Base-by-base conservation (phyloP, 2,329 filamentous ascomycete genomes). In the Gliomastix tumulicola region DNA sequence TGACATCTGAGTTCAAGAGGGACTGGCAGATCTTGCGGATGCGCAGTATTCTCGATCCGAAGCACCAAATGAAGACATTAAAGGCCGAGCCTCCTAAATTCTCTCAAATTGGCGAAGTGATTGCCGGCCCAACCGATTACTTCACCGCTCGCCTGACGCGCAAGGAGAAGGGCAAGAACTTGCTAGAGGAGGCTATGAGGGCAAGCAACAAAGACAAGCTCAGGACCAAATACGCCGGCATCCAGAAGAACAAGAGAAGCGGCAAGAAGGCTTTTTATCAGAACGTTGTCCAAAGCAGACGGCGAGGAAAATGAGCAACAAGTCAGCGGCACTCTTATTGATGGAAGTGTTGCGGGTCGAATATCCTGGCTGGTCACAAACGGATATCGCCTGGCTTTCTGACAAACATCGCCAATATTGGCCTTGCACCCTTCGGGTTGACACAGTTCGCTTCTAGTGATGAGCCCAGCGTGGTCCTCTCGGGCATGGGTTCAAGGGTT, bases 211-310 rank as follows among this genome's bases (percentile, higher is more conserved):
- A 79, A 18, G 66, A 72, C 41, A 84, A 85, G 49, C 92, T 96
- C 66, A 88, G 85, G 69, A 75, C 71, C 52, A 96, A 94, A 62
- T 97, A 95, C 60, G 72, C 76, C 39, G 82, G 90, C 40, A 87
- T 97, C 34, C 88, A 96, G 56, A 71, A 71, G 35, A 73, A 74
- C 43, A 97, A 94, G 63, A 77, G 74, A 18, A 94, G 86, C 49
- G 92, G 92, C 36, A 94, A 88, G 67, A 96, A 90, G 63, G 80
- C 76, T 1, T 84, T 86, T 51, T 97, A 96, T 69, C 90, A 90
- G 55, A 82, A 81, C 38, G 60, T 95, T 46, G 77, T 84, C 54
- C 56, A 63, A 17, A 49, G 56, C 31, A 49, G 60, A 34, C 55
- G 57, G 18, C 59, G 53, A 38, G 38, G 40, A 32, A 32, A 20